Evolutionary conservation across 208 protist genomes (phyloP).

Genomic region (Blechomonas ayalai): DNA sequence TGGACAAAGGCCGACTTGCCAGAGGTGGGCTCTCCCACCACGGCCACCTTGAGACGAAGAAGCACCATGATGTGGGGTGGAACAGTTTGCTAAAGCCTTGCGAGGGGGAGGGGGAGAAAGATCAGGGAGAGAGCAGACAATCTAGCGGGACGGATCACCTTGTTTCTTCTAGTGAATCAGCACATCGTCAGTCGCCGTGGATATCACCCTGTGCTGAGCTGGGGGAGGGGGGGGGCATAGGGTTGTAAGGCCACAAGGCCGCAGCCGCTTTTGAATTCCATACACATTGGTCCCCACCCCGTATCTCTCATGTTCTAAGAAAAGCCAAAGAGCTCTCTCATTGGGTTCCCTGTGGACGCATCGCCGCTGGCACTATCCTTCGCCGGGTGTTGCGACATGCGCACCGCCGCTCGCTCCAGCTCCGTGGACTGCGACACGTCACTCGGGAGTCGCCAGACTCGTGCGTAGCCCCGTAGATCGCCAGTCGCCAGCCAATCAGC

Average conservation of each 20-base stretch:
- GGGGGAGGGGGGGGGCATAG: too few species aligned
- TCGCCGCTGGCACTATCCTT: slow-evolving; percentile 8
- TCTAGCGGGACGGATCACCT: too few species aligned
- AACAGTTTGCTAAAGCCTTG: neutral
- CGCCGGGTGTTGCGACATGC: slow-evolving; percentile 15
- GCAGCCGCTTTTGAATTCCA: too few species aligned
- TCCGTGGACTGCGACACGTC: slow-evolving; percentile 67
- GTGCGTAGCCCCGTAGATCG: slow-evolving; percentile 51
- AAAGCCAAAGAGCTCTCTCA: slow-evolving; percentile 63
- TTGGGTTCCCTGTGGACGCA: slow-evolving; percentile 7
- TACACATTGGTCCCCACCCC: too few species aligned
- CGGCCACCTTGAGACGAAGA: slow-evolving; percentile 71
- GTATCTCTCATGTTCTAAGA: too few species aligned
- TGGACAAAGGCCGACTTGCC: slow-evolving; percentile 90
- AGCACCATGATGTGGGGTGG: slow-evolving; percentile 54
- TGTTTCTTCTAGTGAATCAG: too few species aligned
- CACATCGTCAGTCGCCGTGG: too few species aligned
- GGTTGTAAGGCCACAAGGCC: too few species aligned
- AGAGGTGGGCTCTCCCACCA: slow-evolving; percentile 83
- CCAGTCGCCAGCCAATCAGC: slow-evolving; percentile 76
- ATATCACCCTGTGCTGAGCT: too few species aligned
- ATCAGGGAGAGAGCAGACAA: too few species aligned
- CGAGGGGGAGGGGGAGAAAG: slow-evolving; percentile 1
- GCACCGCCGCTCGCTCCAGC: slow-evolving; percentile 64
- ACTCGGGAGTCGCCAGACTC: slow-evolving; percentile 67